phyloP scores from a whole-genome alignment of 805 yeast species.

The Barnettozyma vustinii region DNA sequence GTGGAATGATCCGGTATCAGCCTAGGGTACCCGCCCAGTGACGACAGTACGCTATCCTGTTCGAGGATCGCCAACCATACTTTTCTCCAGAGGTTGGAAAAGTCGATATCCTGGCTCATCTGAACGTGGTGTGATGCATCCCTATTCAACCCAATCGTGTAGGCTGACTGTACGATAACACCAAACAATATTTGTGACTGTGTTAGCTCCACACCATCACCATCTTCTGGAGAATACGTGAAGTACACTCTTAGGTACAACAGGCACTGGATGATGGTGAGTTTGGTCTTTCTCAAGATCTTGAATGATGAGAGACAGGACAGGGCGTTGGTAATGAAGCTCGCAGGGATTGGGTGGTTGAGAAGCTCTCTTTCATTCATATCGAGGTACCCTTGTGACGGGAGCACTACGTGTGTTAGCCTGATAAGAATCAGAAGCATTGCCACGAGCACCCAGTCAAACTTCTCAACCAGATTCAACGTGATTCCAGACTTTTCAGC shows the following conservation, averaged over 20 bases:
- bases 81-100: constrained; percentile 21
- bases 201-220: constrained; percentile 40
- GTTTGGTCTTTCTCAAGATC: constrained; percentile 31
- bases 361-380: constrained; percentile 21
- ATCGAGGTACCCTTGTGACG: constrained; percentile 18
- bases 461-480: constrained; percentile 32
- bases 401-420: constrained; percentile 36
- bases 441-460: constrained; percentile 37
- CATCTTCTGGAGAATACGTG: constrained; percentile 42
- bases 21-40: constrained; percentile 21
- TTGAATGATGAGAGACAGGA: constrained; percentile 37
- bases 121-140: constrained; percentile 35
- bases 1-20: constrained; percentile 16
- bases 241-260: constrained; percentile 36
- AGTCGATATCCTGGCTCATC: constrained; percentile 12
- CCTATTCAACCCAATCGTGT: constrained; percentile 41
- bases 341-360: constrained; percentile 35
- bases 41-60: constrained; percentile 16
- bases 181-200: constrained; percentile 36
- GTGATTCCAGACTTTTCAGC: constrained; percentile 21
- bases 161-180: constrained; percentile 38
- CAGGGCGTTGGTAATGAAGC: constrained; percentile 34
- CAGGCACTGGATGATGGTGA: constrained; percentile 40
- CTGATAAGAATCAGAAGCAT: constrained; percentile 37
- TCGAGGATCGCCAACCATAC: constrained; percentile 24